These are phyloP conservation scores for Alloteropsis angusta DNA, from an alignment of 202 grass and related monocot genomes.

Conservation along the genomic window DNA sequence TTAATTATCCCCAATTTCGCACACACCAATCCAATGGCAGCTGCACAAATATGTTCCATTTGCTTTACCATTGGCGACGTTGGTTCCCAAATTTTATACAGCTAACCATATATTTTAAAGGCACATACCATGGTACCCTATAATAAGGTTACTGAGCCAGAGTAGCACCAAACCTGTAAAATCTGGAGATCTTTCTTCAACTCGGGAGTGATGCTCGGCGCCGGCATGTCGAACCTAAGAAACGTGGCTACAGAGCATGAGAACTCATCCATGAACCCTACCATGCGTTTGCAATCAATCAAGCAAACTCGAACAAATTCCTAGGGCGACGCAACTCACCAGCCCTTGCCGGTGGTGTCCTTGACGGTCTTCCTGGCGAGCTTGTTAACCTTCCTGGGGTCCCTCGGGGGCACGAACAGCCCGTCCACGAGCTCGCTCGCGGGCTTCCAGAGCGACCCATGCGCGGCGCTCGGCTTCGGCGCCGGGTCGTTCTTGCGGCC, in stretches of 20 bases:
- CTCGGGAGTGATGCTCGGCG: conserved; percentile 72
- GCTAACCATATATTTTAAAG: neutral
- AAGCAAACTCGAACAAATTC: neutral
- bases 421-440: conserved; percentile 57
- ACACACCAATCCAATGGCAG: neutral
- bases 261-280: neutral
- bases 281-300: neutral
- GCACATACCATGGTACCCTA: neutral
- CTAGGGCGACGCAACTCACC: conserved; percentile 32
- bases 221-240: conserved; percentile 92
- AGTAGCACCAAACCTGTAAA: conserved; percentile 50
- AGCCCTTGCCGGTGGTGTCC: conserved; percentile 71
- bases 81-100: neutral
- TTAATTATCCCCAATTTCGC: neutral
- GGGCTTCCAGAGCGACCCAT: conserved; percentile 43
- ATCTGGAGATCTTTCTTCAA: conserved; percentile 87
- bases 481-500: neutral
- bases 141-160: neutral
- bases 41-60: neutral
- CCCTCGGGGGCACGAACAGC: conserved; percentile 63
- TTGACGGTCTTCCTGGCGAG: conserved; percentile 62
- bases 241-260: neutral
- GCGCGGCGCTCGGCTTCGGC: conserved; percentile 5
- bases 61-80: neutral
- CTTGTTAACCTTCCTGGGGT: conserved; percentile 69